phyloP scores from a whole-genome alignment of 495 filamentous ascomycete genomes.

The Stereocaulon alpinum region DNA sequence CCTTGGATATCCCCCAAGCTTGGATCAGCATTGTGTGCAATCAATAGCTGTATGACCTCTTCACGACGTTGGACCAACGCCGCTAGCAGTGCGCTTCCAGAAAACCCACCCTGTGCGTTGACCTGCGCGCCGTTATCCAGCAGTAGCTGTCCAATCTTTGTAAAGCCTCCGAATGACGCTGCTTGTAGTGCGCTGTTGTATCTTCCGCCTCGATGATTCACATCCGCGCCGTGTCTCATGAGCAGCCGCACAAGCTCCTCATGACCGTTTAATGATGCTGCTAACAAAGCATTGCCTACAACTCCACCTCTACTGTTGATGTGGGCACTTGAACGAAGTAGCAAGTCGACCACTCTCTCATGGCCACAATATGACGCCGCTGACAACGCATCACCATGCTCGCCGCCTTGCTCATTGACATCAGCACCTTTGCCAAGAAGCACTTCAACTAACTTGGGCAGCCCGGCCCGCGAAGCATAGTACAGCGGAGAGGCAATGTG shows the following conservation, averaged over 20 bases:
- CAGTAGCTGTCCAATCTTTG: background rate
- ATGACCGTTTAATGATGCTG: slow-evolving; percentile 1
- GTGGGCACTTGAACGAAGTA: background rate
- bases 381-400: slow-evolving; percentile 2
- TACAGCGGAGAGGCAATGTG: too few relatives aligned
- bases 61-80: background rate
- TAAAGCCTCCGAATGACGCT: too few relatives aligned
- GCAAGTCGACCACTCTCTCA: background rate
- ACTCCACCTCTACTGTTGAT: background rate
- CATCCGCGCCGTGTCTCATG: background rate
- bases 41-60: background rate
- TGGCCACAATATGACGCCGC: slow-evolving; percentile 1
- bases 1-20: background rate
- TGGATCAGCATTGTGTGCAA: background rate
- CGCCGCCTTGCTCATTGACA: background rate
- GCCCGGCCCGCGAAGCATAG: too few relatives aligned
- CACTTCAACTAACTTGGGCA: background rate
- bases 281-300: background rate
- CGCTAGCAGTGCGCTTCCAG: background rate
- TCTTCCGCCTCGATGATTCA: background rate
- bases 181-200: too few relatives aligned
- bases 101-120: background rate
- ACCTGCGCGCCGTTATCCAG: background rate
- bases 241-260: background rate
- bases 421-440: background rate